Evolutionary conservation across 768 basidiomycete genomes (phyloP), one percentile per base, ranked within the genome.

Genomic region (Podaxis carcinomalis): DNA sequence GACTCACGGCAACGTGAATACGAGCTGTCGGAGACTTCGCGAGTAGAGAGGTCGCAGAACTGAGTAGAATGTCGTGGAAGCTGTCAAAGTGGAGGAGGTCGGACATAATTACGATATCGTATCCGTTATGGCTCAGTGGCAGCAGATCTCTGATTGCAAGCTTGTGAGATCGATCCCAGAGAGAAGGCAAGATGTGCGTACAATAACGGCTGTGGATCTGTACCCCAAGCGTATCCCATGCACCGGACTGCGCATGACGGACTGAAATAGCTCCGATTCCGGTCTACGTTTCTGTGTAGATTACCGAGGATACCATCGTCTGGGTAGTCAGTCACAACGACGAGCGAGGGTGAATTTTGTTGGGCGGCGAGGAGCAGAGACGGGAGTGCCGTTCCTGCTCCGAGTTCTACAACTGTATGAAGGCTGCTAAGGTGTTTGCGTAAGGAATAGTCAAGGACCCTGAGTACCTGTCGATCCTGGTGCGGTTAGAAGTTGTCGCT

Each of bases 291-390:
- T 3, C 64, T 66, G 44, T 67, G 65, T 23, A 91, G 75, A 65
- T 86, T 89, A 0, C 75, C 75, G 5, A 89, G 68, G 60, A 91
- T 88, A 3, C 70, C 72, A 1, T 79, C 74, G 66, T 90, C 87
- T 0, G 88, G 87, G 68, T 89, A 87, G 69, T 93, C 89, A 2
- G 86, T 89, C 21, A 79, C 76, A 13, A 88, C 82, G 39, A 88
- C 74, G 37, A 84, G 71, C 9, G 78, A 72, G 3, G 87, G 85
- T 2, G 82, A 73, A 2, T 72, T 65, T 2, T 71, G 60, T 9
- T 74, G 66, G 5, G 78, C 82, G 44, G 85, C 76, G 37, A 83
- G 65, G 1, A 92, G 75, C 1, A 90, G 73, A 0, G 86, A 89
- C 4, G 88, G 89, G 6, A 92, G 69, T 16, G 83, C 88, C 49